Evolutionary conservation across 768 basidiomycete genomes (phyloP).

Genomic region (Mrakia frigida): DNA sequence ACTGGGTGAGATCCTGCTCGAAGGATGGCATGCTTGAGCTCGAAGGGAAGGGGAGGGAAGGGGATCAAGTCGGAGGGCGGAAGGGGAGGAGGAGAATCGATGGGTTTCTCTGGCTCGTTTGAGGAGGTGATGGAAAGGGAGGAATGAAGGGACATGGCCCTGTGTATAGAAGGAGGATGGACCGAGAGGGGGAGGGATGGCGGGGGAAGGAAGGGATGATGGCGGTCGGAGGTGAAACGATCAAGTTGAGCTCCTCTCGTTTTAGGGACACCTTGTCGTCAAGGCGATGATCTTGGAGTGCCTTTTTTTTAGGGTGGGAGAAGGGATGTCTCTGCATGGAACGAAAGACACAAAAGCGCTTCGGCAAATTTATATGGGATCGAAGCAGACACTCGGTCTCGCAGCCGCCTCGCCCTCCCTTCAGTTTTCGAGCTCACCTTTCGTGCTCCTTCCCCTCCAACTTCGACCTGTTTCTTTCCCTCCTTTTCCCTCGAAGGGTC

Average conservation of each 20-base stretch:
- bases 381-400: too few relatives aligned
- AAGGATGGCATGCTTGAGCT: constrained; percentile 14
- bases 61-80: neutral
- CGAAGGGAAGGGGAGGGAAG: constrained; percentile 17
- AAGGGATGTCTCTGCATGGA: too few relatives aligned
- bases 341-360: too few relatives aligned
- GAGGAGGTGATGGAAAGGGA: too few relatives aligned
- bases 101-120: too few relatives aligned
- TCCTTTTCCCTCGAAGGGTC: neutral
- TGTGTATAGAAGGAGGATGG: neutral
- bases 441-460: neutral
- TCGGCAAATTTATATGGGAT: too few relatives aligned
- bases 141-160: too few relatives aligned
- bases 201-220: neutral
- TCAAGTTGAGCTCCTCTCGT: too few relatives aligned
- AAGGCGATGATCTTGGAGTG: too few relatives aligned
- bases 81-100: neutral
- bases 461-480: neutral
- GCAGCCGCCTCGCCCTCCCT: neutral
- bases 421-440: neutral
- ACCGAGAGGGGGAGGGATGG: neutral
- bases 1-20: neutral
- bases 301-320: too few relatives aligned
- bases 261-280: neutral
- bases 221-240: neutral